These are phyloP conservation scores for Lactifluus echinatus DNA, from an alignment of 768 basidiomycete species.

Conservation along the genomic window DNA sequence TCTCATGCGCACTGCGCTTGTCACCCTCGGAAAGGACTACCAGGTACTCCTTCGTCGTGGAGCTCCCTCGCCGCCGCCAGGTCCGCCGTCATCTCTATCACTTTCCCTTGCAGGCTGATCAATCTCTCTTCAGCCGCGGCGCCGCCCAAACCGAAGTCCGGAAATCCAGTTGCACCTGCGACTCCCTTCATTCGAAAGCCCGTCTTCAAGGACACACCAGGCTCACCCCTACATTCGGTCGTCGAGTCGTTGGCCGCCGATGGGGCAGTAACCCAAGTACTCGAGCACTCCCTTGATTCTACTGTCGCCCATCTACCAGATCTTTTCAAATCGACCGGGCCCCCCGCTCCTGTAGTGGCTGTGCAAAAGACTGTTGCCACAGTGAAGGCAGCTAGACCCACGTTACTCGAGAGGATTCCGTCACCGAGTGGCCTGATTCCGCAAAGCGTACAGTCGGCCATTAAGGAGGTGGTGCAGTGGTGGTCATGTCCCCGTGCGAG, in stretches of 20 bases:
- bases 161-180: conserved; percentile 33
- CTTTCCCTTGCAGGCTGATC: conserved; percentile 15
- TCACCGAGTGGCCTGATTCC: conserved; percentile 25
- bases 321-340: conserved; percentile 31
- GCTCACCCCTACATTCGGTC: conserved; percentile 47
- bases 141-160: conserved; percentile 26
- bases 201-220: conserved; percentile 36
- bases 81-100: background rate
- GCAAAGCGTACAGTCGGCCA: conserved; percentile 23
- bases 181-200: conserved; percentile 32
- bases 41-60: conserved; percentile 58
- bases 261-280: conserved; percentile 31
- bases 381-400: conserved; percentile 15
- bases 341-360: conserved; percentile 9
- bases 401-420: background rate
- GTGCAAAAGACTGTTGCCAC: conserved; percentile 25
- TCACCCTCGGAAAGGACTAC: conserved; percentile 61
- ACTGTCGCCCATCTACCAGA: conserved; percentile 42
- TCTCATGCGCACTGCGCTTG: conserved; percentile 48
- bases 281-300: conserved; percentile 42
- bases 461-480: conserved; percentile 35
- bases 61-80: conserved; percentile 27
- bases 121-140: conserved; percentile 24
- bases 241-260: conserved; percentile 53
- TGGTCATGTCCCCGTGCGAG: conserved; percentile 49